Evolutionary conservation across 2,329 filamentous ascomycete genomes (phyloP).

Genomic region (Cladosporium cucumerinum): DNA sequence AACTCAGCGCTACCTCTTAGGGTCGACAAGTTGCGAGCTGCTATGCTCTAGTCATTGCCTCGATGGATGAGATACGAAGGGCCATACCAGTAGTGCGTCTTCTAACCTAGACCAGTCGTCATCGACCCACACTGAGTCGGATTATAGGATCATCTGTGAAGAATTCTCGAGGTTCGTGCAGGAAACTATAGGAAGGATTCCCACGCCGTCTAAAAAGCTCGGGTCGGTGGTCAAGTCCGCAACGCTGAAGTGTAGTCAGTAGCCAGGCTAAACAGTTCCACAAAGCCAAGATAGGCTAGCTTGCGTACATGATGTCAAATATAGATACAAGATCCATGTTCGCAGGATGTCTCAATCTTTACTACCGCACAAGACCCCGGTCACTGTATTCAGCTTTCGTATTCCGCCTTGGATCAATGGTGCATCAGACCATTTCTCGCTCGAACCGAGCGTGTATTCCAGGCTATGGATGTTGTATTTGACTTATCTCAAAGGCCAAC

Average conservation of each 20-base stretch:
- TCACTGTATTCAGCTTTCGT: not conserved
- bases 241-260: not conserved
- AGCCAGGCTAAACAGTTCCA: not conserved
- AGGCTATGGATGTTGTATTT: not conserved
- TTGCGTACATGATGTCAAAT: not conserved
- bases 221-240: not conserved
- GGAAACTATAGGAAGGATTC: not conserved
- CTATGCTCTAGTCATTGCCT: not conserved
- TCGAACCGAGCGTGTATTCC: not conserved
- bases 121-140: not conserved
- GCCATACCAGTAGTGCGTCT: not conserved
- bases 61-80: not conserved
- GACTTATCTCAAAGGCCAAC: not conserved
- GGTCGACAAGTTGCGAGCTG: not conserved
- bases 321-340: not conserved
- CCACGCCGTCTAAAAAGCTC: not conserved
- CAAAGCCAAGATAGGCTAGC: not conserved
- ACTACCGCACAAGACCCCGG: not conserved
- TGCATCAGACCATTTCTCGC: not conserved
- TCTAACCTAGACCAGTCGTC: not conserved
- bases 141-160: not conserved
- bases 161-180: not conserved
- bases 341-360: not conserved
- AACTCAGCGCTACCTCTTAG: not conserved
- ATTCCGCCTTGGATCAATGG: not conserved